phyloP scores from a whole-genome alignment of 306 rosid genomes.

The Medicago arabica region DNA sequence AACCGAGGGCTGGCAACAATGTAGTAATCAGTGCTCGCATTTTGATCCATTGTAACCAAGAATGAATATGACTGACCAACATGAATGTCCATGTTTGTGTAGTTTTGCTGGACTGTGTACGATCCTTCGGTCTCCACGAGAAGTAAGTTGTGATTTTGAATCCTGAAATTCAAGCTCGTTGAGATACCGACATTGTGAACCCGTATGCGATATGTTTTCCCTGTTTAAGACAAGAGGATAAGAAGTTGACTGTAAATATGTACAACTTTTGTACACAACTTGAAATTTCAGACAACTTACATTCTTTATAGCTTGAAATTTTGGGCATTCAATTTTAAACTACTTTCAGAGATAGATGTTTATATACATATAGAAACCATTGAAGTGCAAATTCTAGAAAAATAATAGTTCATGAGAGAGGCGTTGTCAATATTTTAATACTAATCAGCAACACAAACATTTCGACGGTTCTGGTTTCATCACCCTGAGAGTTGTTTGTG shows the following conservation, averaged over 20 bases:
- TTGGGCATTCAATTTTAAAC: too few relatives aligned
- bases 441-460: too few relatives aligned
- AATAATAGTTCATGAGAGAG: too few relatives aligned
- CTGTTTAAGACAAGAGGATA: constrained; percentile 53
- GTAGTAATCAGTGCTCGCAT: constrained; percentile 80
- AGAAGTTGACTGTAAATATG: constrained; percentile 7
- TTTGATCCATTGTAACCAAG: constrained; percentile 92
- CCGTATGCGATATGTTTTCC: constrained; percentile 75
- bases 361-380: too few relatives aligned
- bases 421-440: too few relatives aligned
- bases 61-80: constrained; percentile 91
- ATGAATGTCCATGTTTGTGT: constrained; percentile 78
- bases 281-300: too few relatives aligned
- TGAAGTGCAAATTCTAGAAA: too few relatives aligned
- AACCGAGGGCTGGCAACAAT: constrained; percentile 81
- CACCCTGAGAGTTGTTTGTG: too few relatives aligned
- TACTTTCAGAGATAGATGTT: too few relatives aligned
- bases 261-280: not conserved
- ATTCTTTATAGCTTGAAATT: too few relatives aligned
- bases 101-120: constrained; percentile 79
- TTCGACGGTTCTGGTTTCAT: too few relatives aligned
- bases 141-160: constrained; percentile 79
- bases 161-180: constrained; percentile 78
- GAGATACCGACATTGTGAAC: constrained; percentile 91
- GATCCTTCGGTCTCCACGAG: constrained; percentile 90